Evolutionary conservation across 179 eudicot genomes (phyloP), one percentile per base, ranked within the genome.

Genomic region (Beta lomatogona): DNA sequence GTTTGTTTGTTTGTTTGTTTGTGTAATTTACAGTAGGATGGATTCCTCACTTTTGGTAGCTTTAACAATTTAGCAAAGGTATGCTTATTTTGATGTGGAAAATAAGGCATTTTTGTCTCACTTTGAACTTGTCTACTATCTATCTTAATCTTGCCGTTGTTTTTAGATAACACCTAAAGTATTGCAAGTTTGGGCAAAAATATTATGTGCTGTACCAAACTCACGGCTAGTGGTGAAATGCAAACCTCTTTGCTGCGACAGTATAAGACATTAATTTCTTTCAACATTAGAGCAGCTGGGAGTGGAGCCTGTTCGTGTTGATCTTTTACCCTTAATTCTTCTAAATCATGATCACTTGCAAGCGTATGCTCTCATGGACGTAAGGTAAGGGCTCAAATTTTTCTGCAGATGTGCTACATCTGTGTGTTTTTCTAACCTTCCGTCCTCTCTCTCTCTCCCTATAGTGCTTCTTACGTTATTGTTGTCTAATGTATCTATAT

Each of bases 321-420:
- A 96, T 85, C 93, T 96, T 80, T 86, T 96, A 87, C 99, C 99
- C 69, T 82, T 96, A 73, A 96, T 96, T 86, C 96, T 96, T 86
- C 90, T 96, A 73, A 96, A 96, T 88, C 99, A 94, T 83, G 99
- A 96, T 81, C 99, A 96, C 85, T 90, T 96, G 99, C 99, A 96
- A 88, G 90, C 99, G 73, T 96, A 96, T 91, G 86, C 96, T 81
- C 95, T 94, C 53, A 96, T 96, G 98, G 99, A 96, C 86, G 91
- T 96, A 25, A 96, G 99, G 99, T 96, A 86, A 73, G 61, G 63
- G 41, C 50, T 66, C 14, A 15, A 53, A 6, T 14, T 55, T 46
- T 75, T 66, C 46, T 55, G 72, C 58, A 31, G 19, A 72, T 78
- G 67, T 59, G n/a, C 36, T 25, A 22, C 54, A 6, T 64, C 7